Base-by-base conservation (phyloP, 441 rosid species). In the Manihot esculenta region DNA sequence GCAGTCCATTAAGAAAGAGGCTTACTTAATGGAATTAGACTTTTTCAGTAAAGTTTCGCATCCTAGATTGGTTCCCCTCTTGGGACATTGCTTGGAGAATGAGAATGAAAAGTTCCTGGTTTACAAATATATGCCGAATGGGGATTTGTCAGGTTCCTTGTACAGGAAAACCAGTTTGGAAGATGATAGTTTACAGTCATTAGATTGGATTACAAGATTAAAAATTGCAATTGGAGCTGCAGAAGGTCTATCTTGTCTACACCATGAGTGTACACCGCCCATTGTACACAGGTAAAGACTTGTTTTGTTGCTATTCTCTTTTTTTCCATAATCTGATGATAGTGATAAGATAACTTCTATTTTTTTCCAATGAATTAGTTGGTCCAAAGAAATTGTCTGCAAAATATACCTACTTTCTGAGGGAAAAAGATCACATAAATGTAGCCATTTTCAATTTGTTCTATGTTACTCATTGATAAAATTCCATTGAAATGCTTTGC, bases 181-280 rank as follows among this genome's bases (percentile, higher is more conserved):
- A 72, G 90, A 84, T 30, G 93, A 83, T 74, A 82, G 85, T 41
- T 80, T 92, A 68, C 86, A 86, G 78, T 96, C 99, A 45, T 78
- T 96, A 77, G 99, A 96, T 85, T 96, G 98, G 99, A 96, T 96
- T 48, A 96, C 99, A 13, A 85, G 98, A 78, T 83, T 92, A 77
- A 96, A 96, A 76, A 92, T 96, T 73, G 98, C 98, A 48, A 86
- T 80, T 51, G 98, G 97, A 83, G 92, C 93, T 15, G 98, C 99
- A 0, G 99, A 93, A 80, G 97, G 85, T 71, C 80, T 96, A 21
- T 81, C 89, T 55, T 86, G 83, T 78, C 81, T 96, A 65, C 97
- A 96, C 79, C 98, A 96, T 68, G 99, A 96, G 83, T 87, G 95
- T 72, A 80, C 79, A 0, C 98, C 98, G n/a, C 83, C 98, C 76